Evolutionary conservation across 2,329 filamentous ascomycete genomes (phyloP), one percentile per base, ranked within the genome.

Genomic region (Domatiomyces catenatus): DNA sequence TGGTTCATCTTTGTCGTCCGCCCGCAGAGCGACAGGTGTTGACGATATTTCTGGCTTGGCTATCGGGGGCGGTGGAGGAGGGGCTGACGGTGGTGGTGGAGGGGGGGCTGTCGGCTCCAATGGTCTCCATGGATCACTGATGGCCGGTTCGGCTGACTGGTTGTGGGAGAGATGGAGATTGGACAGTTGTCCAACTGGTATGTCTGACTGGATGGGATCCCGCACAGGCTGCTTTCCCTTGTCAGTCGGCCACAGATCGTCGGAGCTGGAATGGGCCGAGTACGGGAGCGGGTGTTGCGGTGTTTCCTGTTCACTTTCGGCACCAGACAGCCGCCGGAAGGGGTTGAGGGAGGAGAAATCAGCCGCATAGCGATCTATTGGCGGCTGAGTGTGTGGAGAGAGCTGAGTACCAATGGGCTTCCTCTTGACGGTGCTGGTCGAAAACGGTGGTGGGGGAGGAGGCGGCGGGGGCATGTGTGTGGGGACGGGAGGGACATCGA

Each of bases 331-430:
- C 20, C 56, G 50, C 44, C 58, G 50, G 50, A 57, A 60, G 8
- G 58, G 58, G 48, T 60, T 60, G 47, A 58, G 59, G n/a, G 58
- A 60, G 10, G 55, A 50, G 20, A 60, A 52, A 19, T 43, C 44
- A 10, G 51, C 10, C 5, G 8, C 2, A 45, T 43, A 24, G 5
- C 47, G 10, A 15, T 39, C 28, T 10, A 39, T 12, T n/a, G 50
- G 42, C 2, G 48, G 48, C 12, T 24, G 46, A 20, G 48, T 44
- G 19, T 28, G 46, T 44, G 42, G 48, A 18, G 54, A 50, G 8
- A 48, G 48, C 12, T 43, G 24, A 15, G 47, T 48, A 36, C 28
- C 52, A 15, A 58, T 52, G 3, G 56, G 56, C 47, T 58, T 58
- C 45, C 56, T 53, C 48, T 52, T 56, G 49, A 58, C 32, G 32